phyloP scores from a whole-genome alignment of 2,329 filamentous ascomycete genomes.

The Paecilomyces variotii region DNA sequence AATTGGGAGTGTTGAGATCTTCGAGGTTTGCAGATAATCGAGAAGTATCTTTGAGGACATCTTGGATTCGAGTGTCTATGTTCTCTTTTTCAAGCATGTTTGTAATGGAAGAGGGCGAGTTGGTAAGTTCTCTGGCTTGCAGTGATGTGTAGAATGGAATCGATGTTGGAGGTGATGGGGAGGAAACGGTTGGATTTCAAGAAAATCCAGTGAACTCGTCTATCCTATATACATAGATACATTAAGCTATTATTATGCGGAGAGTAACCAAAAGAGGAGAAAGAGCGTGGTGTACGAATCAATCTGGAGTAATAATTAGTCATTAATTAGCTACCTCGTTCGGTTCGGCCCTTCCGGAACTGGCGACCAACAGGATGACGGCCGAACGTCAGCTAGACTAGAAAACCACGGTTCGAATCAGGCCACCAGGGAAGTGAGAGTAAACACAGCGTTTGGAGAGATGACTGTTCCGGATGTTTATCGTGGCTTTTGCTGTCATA shows the following conservation, averaged over 20 bases:
- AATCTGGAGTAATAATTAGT: too few species aligned
- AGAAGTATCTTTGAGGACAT: background rate
- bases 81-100: background rate
- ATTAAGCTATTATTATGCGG: too few species aligned
- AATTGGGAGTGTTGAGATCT: background rate
- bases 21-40: background rate
- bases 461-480: background rate
- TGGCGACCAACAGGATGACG: background rate
- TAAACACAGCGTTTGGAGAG: too few species aligned
- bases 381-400: background rate
- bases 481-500: background rate
- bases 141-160: too few species aligned
- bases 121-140: background rate
- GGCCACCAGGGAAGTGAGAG: background rate
- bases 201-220: too few species aligned
- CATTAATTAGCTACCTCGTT: too few species aligned
- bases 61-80: background rate
- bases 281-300: too few species aligned
- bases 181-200: too few species aligned
- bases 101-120: background rate
- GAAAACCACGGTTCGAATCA: background rate
- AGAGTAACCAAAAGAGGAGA: too few species aligned
- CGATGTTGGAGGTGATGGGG: too few species aligned
- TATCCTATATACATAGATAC: too few species aligned
- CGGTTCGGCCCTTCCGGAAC: background rate